phyloP scores from a whole-genome alignment of 2,329 filamentous ascomycete genomes.

The Penicillium aurantiogriseum region DNA sequence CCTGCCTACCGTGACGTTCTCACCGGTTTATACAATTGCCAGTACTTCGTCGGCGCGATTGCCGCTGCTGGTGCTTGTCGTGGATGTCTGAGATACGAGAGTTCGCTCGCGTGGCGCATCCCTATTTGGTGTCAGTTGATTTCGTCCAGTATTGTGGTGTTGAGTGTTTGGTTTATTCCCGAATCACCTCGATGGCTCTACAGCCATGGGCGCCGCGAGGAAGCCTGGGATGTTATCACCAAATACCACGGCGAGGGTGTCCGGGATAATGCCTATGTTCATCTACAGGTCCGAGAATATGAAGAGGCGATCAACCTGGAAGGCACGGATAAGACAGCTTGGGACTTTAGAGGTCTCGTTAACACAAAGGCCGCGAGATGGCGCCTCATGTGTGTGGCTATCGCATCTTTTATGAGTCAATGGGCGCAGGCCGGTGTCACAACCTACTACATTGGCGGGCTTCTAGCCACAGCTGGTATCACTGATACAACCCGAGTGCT shows the following conservation, averaged over 20 bases:
- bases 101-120: conserved; percentile 57
- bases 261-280: conserved; percentile 31
- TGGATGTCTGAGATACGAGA: conserved; percentile 41
- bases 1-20: conserved; percentile 61
- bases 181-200: conserved; percentile 64
- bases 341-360: conserved; percentile 30
- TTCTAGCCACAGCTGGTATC: conserved; percentile 54
- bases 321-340: conserved; percentile 56
- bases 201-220: conserved; percentile 56
- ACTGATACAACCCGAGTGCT: conserved; percentile 49
- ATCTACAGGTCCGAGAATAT: conserved; percentile 35
- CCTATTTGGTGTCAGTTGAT: conserved; percentile 56
- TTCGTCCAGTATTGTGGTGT: conserved; percentile 47
- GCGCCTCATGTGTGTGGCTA: conserved; percentile 51
- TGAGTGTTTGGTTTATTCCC: conserved; percentile 52
- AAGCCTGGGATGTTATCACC: conserved; percentile 56
- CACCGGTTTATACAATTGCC: conserved; percentile 58
- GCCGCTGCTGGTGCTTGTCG: conserved; percentile 56
- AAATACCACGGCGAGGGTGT: conserved; percentile 57
- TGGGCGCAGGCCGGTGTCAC: conserved; percentile 32
- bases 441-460: conserved; percentile 57
- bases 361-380: conserved; percentile 41
- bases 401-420: conserved; percentile 55
- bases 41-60: conserved; percentile 53
- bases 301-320: conserved; percentile 32